Percentiles rank a stretch among this genome's conserved stretches.
Evolutionary conservation across 2,329 filamentous ascomycete species (phyloP).

Genomic region (Endocalyx cinctus): DNA sequence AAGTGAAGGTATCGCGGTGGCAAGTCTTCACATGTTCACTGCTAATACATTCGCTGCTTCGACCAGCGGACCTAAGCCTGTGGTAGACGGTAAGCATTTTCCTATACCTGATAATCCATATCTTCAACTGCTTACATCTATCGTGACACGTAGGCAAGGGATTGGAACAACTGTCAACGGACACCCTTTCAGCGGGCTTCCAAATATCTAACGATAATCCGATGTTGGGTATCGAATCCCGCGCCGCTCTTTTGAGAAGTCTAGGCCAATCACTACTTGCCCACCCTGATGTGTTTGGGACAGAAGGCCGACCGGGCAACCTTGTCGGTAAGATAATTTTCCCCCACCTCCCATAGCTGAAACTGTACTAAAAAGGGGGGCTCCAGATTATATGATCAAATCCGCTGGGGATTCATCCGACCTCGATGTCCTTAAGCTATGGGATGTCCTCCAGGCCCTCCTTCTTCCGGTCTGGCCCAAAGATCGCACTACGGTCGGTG

Average conservation of each 20-base stretch:
- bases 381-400: constrained; percentile 85
- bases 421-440: constrained; percentile 84
- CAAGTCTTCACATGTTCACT: constrained; percentile 88
- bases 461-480: constrained; percentile 84
- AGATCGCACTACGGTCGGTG: constrained; percentile 81
- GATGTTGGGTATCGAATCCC: constrained; percentile 79
- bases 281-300: constrained; percentile 79
- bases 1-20: constrained; percentile 59
- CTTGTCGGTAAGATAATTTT: constrained; percentile 68
- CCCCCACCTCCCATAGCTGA: too few species aligned
- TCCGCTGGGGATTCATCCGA: constrained; percentile 83
- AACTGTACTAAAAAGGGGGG: too few species aligned
- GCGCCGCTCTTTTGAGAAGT: constrained; percentile 71
- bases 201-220: constrained; percentile 40
- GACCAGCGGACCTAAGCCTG: too few species aligned
- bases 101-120: too few species aligned
- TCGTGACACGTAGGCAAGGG: too few species aligned
- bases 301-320: constrained; percentile 80
- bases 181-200: background rate
- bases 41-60: constrained; percentile 29
- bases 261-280: constrained; percentile 69
- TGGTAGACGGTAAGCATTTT: too few species aligned
- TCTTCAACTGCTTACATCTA: too few species aligned
- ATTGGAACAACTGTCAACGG: too few species aligned
- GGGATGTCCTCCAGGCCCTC: constrained; percentile 85